Base-by-base conservation (phyloP, 768 basidiomycete genomes). In the Boletus pseudo-olivaceus region DNA sequence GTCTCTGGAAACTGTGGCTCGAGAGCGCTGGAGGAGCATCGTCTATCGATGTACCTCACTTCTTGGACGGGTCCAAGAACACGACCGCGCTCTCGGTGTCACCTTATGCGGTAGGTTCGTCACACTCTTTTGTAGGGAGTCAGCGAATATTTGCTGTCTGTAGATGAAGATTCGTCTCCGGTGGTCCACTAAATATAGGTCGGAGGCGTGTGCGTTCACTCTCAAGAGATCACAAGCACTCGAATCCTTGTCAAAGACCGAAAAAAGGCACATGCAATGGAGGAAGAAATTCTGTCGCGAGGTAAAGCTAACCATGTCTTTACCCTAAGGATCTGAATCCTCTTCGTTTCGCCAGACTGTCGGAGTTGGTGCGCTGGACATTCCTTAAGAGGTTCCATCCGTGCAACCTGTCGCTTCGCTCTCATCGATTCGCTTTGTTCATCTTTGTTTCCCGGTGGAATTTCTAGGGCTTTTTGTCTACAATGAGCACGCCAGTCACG, bases 1-100 rank as follows among this genome's bases (percentile, higher is more conserved):
- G 85, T 63, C 67, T 86, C 14, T 87, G 85, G 84, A 81, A 83
- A 60, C 54, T 85, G 53, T 80, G 80, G 73, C 73, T 86, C 27
- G 79, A 82, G 51, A 77, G 73, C 51, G 76, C 75, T 34, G 84
- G 83, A 14, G 68, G 69, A 12, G 65, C 73, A 7, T 56, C 61
- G 45, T 61, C 61, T 35, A 47, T 69, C 15, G 42, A 19, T 1
- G 33, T 58, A 2, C 60, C 63, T 26, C 58, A 32, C n/a, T 32
- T 58, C n/a, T 35, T 7, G 51, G 58, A 58, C 10, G 50, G 10
- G 37, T 11, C 37, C 43, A 47, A 14, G 47, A 55, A 61, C 26
- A 15, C 49, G 43, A 60, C 52, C 5, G 41, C 33, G 12, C 30
- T 42, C 5, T 57, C 56, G 20, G 69, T 57, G 4, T 48, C 66